phyloP scores from a whole-genome alignment of 352 stramenopile species.

The Pythium rishiriense region DNA sequence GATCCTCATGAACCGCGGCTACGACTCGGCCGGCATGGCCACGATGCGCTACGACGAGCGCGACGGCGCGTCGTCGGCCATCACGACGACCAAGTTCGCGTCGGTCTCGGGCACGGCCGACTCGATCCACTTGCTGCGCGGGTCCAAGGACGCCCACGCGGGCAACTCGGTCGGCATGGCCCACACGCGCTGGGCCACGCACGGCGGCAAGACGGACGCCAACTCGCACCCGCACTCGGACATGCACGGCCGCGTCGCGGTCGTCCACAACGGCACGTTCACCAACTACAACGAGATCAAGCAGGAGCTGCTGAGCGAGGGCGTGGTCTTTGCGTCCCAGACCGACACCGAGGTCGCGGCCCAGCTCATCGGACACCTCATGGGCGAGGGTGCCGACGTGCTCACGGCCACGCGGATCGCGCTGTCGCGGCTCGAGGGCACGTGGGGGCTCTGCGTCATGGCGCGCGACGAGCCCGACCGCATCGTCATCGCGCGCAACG shows the following conservation, averaged over 20 bases:
- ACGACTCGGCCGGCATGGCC: slow-evolving; percentile 97
- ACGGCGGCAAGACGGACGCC: slow-evolving; percentile 96
- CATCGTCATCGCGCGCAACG: slow-evolving; percentile 97
- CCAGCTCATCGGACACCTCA: slow-evolving; percentile 94
- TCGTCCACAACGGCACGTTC: slow-evolving; percentile 99
- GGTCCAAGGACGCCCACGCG: slow-evolving; percentile 70
- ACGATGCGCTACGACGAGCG: slow-evolving; percentile 73
- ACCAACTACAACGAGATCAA: slow-evolving; percentile 96
- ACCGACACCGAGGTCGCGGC: slow-evolving; percentile 99
- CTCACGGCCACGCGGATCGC: slow-evolving; percentile 90
- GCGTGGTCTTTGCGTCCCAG: slow-evolving; percentile 94
- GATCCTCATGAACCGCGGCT: slow-evolving; percentile 95
- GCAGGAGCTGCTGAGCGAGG: slow-evolving; percentile 80
- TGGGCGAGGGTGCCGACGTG: slow-evolving; percentile 81
- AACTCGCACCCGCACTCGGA: slow-evolving; percentile 99
- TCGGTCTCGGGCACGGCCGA: slow-evolving; percentile 89
- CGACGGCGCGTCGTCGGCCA: slow-evolving; percentile 40
- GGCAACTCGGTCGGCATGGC: slow-evolving; percentile 96
- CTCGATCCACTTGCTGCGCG: slow-evolving; percentile 89
- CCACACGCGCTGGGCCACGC: slow-evolving; percentile 99
- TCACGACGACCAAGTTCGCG: slow-evolving; percentile 95
- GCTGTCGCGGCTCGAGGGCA: slow-evolving; percentile 92
- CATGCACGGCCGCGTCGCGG: slow-evolving; percentile 89
- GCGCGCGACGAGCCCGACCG: slow-evolving; percentile 92
- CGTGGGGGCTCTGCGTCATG: slow-evolving; percentile 96